Evolutionary conservation across 805 yeast species (phyloP).

Genomic region (Saturnispora zaruensis): DNA sequence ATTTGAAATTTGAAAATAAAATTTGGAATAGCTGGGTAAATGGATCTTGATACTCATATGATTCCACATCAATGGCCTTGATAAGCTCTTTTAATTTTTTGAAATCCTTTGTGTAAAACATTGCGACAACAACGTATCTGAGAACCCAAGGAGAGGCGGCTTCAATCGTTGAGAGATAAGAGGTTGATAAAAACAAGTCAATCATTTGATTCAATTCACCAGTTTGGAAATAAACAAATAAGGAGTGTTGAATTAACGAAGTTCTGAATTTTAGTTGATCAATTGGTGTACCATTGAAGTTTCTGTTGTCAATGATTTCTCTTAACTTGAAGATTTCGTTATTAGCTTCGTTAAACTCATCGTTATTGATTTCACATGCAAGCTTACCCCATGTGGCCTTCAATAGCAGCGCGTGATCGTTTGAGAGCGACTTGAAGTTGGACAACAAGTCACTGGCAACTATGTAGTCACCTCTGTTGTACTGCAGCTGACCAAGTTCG

Average conservation of each 20-base stretch:
- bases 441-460: constrained; percentile 50
- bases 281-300: constrained; percentile 41
- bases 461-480: constrained; percentile 53
- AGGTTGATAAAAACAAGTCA: constrained; percentile 50
- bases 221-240: constrained; percentile 45
- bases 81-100: constrained; percentile 51
- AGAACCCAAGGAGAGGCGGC: constrained; percentile 66
- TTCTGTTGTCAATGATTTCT: constrained; percentile 50
- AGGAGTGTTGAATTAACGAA: constrained; percentile 63
- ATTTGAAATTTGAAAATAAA: constrained; percentile 50
- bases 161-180: constrained; percentile 58
- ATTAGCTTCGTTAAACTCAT: constrained; percentile 44
- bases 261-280: constrained; percentile 54
- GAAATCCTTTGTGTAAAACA: constrained; percentile 32
- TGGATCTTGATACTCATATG: constrained; percentile 59
- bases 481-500: constrained; percentile 54
- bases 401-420: constrained; percentile 39
- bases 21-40: constrained; percentile 48
- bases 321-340: constrained; percentile 47
- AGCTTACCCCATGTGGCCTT: constrained; percentile 63
- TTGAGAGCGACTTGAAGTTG: constrained; percentile 48
- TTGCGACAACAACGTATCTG: constrained; percentile 58
- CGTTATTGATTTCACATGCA: constrained; percentile 49
- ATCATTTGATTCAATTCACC: constrained; percentile 37
- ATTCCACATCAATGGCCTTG: constrained; percentile 50